Percentiles rank a stretch among this genome's conserved stretches.
Evolutionary conservation across 768 basidiomycete species (phyloP).

Genomic region (Lentinus tigrinus): DNA sequence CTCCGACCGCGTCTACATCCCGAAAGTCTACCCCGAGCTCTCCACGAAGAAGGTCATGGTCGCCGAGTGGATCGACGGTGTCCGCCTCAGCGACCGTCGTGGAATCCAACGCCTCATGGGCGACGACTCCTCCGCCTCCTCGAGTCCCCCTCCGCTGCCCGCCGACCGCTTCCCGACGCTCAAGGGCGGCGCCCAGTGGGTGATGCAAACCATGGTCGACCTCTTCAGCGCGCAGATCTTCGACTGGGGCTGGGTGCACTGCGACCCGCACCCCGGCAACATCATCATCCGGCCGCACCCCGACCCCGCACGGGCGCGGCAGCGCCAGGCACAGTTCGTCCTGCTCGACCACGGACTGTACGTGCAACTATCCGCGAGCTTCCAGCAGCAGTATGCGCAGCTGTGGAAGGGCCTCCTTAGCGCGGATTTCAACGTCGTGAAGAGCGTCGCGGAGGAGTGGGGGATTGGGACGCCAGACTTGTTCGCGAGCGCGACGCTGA

Average conservation of each 20-base stretch:
- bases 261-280: conserved; percentile 76
- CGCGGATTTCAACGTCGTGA: conserved; percentile 53
- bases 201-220: conserved; percentile 87
- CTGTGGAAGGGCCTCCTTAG: conserved; percentile 71
- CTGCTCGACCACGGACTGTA: conserved; percentile 93
- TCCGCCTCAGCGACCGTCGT: conserved; percentile 64
- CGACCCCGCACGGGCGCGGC: conserved; percentile 23
- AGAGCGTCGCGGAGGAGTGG: conserved; percentile 55
- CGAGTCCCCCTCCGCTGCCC: background rate
- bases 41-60: conserved; percentile 79
- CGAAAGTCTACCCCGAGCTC: conserved; percentile 67
- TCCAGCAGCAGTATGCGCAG: conserved; percentile 72
- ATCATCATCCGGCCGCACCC: conserved; percentile 69
- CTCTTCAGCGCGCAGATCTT: conserved; percentile 91
- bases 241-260: conserved; percentile 88
- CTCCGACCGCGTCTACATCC: conserved; percentile 72
- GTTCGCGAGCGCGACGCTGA: conserved; percentile 70
- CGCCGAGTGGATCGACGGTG: conserved; percentile 83
- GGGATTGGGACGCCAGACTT: conserved; percentile 71
- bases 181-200: conserved; percentile 56
- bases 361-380: conserved; percentile 63
- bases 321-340: conserved; percentile 59
- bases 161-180: conserved; percentile 28
- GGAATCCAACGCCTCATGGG: conserved; percentile 62
- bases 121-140: conserved; percentile 32